Percentiles rank a stretch among this genome's conserved stretches.
These are phyloP conservation scores for Trametes cinnabarina DNA, from an alignment of 768 basidiomycete species.

Conservation along the genomic window DNA sequence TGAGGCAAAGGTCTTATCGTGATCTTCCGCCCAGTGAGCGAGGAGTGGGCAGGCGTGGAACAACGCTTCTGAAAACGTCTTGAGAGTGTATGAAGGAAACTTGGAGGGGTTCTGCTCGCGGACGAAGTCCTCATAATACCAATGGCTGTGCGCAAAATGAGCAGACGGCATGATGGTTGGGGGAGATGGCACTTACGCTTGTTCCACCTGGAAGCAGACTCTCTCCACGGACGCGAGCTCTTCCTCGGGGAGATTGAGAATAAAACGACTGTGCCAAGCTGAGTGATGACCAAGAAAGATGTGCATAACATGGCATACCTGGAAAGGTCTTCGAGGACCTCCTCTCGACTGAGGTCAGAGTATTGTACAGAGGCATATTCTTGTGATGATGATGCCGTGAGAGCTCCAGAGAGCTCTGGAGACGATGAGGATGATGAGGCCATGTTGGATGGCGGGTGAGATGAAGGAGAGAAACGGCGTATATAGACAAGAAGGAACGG, in stretches of 20 bases:
- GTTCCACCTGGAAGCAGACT: conserved; percentile 98
- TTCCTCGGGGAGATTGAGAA: conserved; percentile 92
- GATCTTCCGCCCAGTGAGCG: conserved; percentile 79
- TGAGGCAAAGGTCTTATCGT: conserved; percentile 79
- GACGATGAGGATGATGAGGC: conserved; percentile 77
- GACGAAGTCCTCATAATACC: conserved; percentile 99
- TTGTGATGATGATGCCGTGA: conserved; percentile 39
- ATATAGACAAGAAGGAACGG: conserved; percentile 19
- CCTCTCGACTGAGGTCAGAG: conserved; percentile 62
- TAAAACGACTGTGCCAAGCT: conserved; percentile 69
- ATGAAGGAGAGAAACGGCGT: conserved; percentile 29
- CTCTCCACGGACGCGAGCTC: conserved; percentile 90
- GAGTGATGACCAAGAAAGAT: conserved; percentile 17
- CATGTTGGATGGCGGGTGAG: conserved; percentile 42
- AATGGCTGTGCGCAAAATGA: conserved; percentile 61
- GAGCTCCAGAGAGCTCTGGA: conserved; percentile 61
- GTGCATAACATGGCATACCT: conserved; percentile 47
- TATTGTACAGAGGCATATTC: conserved; percentile 57
- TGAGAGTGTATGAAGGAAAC: conserved; percentile 84
- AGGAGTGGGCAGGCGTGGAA: conserved; percentile 84
- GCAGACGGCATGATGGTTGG: background rate
- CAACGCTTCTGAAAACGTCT: conserved; percentile 90
- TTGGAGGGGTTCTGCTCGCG: conserved; percentile 79
- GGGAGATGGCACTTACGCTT: conserved; percentile 68
- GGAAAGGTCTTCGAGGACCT: conserved; percentile 88